Evolutionary conservation across 1,284 basidiomycete species (phyloP), one percentile per base, ranked within the genome.

Genomic region (Cryptococcus sp.): DNA sequence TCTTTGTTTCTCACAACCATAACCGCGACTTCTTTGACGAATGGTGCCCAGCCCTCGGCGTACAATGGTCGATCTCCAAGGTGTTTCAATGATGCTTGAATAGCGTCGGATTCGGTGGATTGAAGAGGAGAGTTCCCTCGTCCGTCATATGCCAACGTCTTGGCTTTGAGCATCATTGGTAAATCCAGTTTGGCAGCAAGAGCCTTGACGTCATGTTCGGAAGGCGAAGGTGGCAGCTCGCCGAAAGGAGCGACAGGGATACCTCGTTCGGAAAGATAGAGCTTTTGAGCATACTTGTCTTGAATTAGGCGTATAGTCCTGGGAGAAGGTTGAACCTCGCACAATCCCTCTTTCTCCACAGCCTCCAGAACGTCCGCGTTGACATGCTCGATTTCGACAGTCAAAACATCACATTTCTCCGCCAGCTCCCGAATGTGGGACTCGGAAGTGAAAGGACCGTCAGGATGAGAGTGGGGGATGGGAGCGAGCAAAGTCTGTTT

Each of bases 341-440:
- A 80, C 11, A 80, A 75, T 10, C 80, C 80, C 37, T 79, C 78
- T 25, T 77, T 69, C 67, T 86, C 82, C 7, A 92, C 82, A 44
- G 86, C 81, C 56, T 87, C 86, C 7, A 99, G 82, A 1, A 92
- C 85, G 23, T 81, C 80, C 6, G 85, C 91, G 68, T 96, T 87
- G 56, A 99, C 93, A 72, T 99, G 95, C 80, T 99, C 95, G 49
- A 99, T 99, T 80, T 99, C 95, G 53, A 96, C 88, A 0, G 96
- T 99, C 54, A 99, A 81, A 41, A 99, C 81, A 70, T 98, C 91
- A 40, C 91, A 93, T 73, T 87, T 86, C 20, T 77, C 65, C 0
- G 93, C 92, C 19, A 99, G 85, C 66, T 89, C 83, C 46, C 82
- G 82, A 68, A 99, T 97, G 77, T 90, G 89, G 22, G 79, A 80